Evolutionary conservation across 2,329 filamentous ascomycete genomes (phyloP).

Genomic region (Cladobotryum protrusum): DNA sequence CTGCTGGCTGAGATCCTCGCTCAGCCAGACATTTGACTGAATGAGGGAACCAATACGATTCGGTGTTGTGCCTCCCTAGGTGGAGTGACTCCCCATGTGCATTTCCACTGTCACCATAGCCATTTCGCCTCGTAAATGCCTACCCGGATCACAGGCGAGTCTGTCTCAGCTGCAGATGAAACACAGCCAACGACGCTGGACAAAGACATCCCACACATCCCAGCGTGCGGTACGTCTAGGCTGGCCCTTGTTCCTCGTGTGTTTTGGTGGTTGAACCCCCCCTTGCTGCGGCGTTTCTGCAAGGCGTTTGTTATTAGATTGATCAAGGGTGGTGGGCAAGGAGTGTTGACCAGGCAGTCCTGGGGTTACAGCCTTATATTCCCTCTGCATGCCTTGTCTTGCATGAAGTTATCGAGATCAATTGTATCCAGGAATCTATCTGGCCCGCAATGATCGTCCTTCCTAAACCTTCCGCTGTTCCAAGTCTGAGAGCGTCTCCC

Average conservation of each 20-base stretch:
- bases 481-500: constrained; percentile 14
- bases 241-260: constrained; percentile 13
- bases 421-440: constrained; percentile 12
- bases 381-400: constrained; percentile 13
- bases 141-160: constrained; percentile 15
- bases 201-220: constrained; percentile 15
- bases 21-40: constrained; percentile 4
- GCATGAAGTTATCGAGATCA: constrained; percentile 21
- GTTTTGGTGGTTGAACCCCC: constrained; percentile 2
- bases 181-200: constrained; percentile 24
- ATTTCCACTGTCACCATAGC: constrained; percentile 8
- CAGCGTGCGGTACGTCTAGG: constrained; percentile 15
- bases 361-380: constrained; percentile 18
- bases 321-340: constrained; percentile 10
- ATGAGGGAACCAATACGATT: constrained; percentile 2
- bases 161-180: constrained; percentile 29
- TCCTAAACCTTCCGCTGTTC: constrained; percentile 17
- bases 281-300: constrained; percentile 10
- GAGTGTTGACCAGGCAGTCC: constrained; percentile 4
- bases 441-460: constrained; percentile 25
- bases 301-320: constrained; percentile 12
- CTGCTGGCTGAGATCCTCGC: constrained; percentile 11
- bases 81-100: constrained; percentile 9
- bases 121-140: constrained; percentile 10
- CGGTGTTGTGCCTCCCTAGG: constrained; percentile 5